Base-by-base conservation (phyloP, 1,139 yeast species). In the Nadsonia starkeyi-henricii region DNA sequence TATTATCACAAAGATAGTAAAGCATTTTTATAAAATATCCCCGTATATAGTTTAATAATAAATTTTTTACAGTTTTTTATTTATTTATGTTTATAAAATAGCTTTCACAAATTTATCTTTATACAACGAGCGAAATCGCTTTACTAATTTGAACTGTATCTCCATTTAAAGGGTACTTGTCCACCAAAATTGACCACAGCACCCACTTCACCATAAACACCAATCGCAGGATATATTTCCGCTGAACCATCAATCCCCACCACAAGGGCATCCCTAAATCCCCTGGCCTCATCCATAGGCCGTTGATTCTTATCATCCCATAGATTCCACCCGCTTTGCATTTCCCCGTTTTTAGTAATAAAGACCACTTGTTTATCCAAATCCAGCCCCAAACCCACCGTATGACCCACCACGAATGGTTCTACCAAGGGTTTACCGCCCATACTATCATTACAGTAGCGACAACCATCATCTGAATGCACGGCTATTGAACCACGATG, bases 381-480 rank as follows among this genome's bases (percentile, higher is more conserved):
- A 28, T 59, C 58, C 41, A 61, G 52, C 4, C 63, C 64, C 33
- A 60, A 19, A 0, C 64, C 64, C 2, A 60, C 45, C 2, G 61
- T 55, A 37, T 59, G 58, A 12, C 61, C 61, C 8, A 47, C 51
- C 2, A 46, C 30, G 43, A 60, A 52, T 4, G 59, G 58, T 19
- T 44, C 42, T 19, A 54, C 52, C 45, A 60, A 58, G 21, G 54
- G 54, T 48, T 54, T 54, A 3, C 64, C 64, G 13, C 53, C 49
- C 20, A 55, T 49, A 21, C 58, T 51, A 44, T 59, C 62, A 42
- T 59, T 57, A 19, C 59, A 55, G 47, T 60, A 61, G 7, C 62
- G 52, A 20, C 58, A 52, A 2, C 64, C 63, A 36, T 60, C 64
- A 44, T 60, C 64, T 5, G 60, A 55, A 43, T 61, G 63, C n/a